Evolutionary conservation across 257 asterid genomes (phyloP).

Genomic region (Solanum corneliomulleri): DNA sequence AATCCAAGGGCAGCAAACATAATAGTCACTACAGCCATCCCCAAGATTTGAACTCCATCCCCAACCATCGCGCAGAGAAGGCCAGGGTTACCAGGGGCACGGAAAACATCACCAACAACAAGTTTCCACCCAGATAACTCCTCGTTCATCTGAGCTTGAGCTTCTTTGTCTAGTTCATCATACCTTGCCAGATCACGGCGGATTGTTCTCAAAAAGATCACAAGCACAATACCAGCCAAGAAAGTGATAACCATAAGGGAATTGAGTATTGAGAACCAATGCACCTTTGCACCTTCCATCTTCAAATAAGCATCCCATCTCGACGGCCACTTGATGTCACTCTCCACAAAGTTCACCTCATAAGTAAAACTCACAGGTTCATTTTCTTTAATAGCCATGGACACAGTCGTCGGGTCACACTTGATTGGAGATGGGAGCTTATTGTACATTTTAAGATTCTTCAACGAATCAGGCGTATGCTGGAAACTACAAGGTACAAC

Average conservation of each 20-base stretch:
- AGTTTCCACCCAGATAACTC: constrained; percentile 94
- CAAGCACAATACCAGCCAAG: constrained; percentile 87
- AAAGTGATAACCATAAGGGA: constrained; percentile 87
- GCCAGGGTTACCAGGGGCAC: constrained; percentile 58
- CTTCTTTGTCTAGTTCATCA: constrained; percentile 86
- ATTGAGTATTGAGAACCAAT: constrained; percentile 86
- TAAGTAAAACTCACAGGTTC: constrained; percentile 61
- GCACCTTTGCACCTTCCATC: constrained; percentile 93
- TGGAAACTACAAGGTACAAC: constrained; percentile 71
- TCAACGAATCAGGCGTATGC: constrained; percentile 40
- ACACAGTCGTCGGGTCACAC: constrained; percentile 58
- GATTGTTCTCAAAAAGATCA: constrained; percentile 74
- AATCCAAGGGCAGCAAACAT: constrained; percentile 86
- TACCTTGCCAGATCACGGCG: constrained; percentile 70
- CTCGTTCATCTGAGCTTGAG: constrained; percentile 93
- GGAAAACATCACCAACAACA: constrained; percentile 77
- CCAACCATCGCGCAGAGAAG: constrained; percentile 90
- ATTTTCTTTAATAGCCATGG: constrained; percentile 61
- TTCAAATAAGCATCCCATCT: constrained; percentile 91
- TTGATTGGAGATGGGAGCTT: constrained; percentile 46
- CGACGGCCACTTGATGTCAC: constrained; percentile 89
- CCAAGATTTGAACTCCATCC: constrained; percentile 82
- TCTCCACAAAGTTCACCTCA: constrained; percentile 66
- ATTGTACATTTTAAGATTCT: constrained; percentile 45
- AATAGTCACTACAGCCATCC: constrained; percentile 79